Base-by-base conservation (phyloP, 192 early-diverging fungal genomes). In the Coemansia sp. region DNA sequence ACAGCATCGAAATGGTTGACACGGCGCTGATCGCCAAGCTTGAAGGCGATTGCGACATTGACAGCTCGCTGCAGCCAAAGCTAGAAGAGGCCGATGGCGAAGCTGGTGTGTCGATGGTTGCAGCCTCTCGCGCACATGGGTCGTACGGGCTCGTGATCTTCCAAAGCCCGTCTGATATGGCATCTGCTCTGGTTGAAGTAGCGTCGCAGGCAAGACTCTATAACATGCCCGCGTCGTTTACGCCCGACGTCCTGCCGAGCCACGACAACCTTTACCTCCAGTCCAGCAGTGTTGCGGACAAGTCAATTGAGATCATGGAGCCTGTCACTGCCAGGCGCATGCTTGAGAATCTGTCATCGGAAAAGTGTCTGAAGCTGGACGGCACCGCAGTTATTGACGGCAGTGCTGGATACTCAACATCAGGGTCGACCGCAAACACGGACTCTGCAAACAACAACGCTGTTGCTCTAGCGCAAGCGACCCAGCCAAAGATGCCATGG, bases 261-360 rank as follows among this genome's bases (percentile, higher is more conserved):
- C 72, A 70, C 63, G 55, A 62, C 29, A 57, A 47, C 19, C 63
- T 75, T 22, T 81, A 75, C 48, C 70, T 81, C 15, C 28, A 52
- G 6, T 33, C 62, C 3, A 31, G 58, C 2, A 69, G 75, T 54
- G 65, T 81, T 61, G 73, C 73, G 22, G 74, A 70, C 60, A 81
- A 81, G 58, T 81, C 79, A 10, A 67, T 81, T 40, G 79, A 81
- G 74, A 81, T 81, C 30, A 81, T 81, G 79, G 79, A 81, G 74
- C 79, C 79, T 11, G 79, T 81, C 17, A 81, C 79, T 33, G 79
- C 79, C 15, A 68, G 79, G n/a, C 68, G 74, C 57, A 81, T 81
- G 79, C 66, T 81, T 30, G 74, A 81, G 53, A 80, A 80, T 47
- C 36, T 80, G 64, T 62, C 77, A 7, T 64, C 68, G 1, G 77